Evolutionary conservation across 2,329 filamentous ascomycete genomes (phyloP).

Genomic region (Parastagonospora avenae): DNA sequence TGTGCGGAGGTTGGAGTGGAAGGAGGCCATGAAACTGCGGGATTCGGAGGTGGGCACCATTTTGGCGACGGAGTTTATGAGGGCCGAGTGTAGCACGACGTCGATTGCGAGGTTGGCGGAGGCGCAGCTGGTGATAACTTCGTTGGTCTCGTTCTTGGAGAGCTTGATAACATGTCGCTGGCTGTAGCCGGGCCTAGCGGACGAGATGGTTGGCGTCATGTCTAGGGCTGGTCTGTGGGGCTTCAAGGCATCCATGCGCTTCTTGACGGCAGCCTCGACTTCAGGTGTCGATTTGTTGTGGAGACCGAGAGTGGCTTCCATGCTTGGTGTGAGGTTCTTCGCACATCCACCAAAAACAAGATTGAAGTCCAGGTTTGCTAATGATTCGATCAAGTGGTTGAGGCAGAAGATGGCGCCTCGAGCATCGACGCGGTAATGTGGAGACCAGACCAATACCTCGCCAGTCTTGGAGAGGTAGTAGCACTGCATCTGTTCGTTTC

Average conservation of each 20-base stretch:
- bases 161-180: not conserved
- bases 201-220: conserved; percentile 18
- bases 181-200: conserved; percentile 14
- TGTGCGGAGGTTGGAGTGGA: conserved; percentile 27
- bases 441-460: conserved; percentile 29
- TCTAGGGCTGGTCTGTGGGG: conserved; percentile 24
- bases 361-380: conserved; percentile 20
- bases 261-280: conserved; percentile 19
- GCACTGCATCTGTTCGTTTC: conserved; percentile 35
- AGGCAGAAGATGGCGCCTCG: conserved; percentile 31
- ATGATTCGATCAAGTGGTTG: conserved; percentile 25
- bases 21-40: conserved; percentile 29
- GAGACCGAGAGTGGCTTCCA: conserved; percentile 25
- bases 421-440: conserved; percentile 32
- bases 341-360: conserved; percentile 28
- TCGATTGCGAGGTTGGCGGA: conserved; percentile 10
- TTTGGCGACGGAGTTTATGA: conserved; percentile 20
- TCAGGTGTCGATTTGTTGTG: conserved; percentile 16
- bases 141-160: conserved; percentile 4
- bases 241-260: conserved; percentile 22
- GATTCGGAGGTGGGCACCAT: conserved; percentile 16
- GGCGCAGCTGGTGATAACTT: conserved; percentile 15
- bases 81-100: conserved; percentile 20
- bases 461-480: conserved; percentile 27
- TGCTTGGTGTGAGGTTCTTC: conserved; percentile 28